Percentiles rank a stretch among this genome's conserved stretches.
These are phyloP conservation scores for Tricholoma flavovirens DNA, from an alignment of 768 basidiomycete genomes.

Conservation along the genomic window DNA sequence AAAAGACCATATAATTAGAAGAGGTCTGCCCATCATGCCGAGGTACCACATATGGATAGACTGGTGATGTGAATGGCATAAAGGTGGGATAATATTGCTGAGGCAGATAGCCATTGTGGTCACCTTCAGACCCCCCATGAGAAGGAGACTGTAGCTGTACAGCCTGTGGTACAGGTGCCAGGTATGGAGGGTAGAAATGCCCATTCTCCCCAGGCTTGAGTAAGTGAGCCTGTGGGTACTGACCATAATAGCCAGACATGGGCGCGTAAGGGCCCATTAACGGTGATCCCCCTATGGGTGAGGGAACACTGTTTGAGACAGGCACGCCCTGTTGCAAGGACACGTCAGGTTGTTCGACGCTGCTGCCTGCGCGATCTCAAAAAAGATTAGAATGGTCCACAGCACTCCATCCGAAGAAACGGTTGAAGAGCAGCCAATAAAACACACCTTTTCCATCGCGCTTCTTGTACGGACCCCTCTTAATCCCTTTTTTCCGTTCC, in stretches of 20 bases:
- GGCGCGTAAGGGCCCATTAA: constrained; percentile 48
- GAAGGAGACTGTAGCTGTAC: constrained; percentile 8
- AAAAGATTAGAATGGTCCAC: constrained; percentile 36
- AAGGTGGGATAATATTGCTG: constrained; percentile 20
- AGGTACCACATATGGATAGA: constrained; percentile 21
- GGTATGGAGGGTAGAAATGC: constrained; percentile 37
- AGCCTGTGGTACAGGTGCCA: constrained; percentile 15
- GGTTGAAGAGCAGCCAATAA: constrained; percentile 14
- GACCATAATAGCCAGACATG: constrained; percentile 49
- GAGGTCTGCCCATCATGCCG: constrained; percentile 25
- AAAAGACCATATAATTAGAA: constrained; percentile 20
- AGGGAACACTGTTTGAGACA: constrained; percentile 34
- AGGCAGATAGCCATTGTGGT: constrained; percentile 14
- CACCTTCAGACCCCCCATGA: constrained; percentile 14
- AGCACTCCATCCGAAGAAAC: constrained; percentile 20
- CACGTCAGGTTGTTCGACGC: constrained; percentile 36
- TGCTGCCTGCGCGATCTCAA: constrained; percentile 57
- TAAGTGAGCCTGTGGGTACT: constrained; percentile 43
- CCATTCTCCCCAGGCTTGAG: constrained; percentile 49
- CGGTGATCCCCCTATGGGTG: constrained; percentile 40
- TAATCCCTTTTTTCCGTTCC: constrained; percentile 85
- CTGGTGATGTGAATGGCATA: constrained; percentile 16
- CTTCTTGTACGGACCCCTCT: constrained; percentile 91
- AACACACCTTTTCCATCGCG: constrained; percentile 82
- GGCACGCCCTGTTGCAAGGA: constrained; percentile 36